Evolutionary conservation across 441 rosid genomes (phyloP).

Genomic region (Gossypium lobatum): DNA sequence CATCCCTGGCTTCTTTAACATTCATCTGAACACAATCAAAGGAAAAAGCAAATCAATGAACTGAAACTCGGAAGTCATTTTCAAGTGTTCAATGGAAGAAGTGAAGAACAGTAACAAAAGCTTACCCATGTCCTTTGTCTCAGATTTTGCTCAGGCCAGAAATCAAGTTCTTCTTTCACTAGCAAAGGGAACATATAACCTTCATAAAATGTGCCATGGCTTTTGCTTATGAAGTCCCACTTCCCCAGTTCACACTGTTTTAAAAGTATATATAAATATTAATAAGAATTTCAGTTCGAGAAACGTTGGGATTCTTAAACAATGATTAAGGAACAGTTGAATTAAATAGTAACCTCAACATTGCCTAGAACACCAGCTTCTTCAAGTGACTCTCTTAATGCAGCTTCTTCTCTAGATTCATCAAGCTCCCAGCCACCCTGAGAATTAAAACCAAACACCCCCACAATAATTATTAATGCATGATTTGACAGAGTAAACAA

Average conservation of each 20-base stretch:
- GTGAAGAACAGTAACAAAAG: neutral
- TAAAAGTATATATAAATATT: neutral
- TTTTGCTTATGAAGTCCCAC: slow-evolving; percentile 84
- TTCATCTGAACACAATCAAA: slow-evolving; percentile 40
- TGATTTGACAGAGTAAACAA: neutral
- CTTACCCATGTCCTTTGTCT: slow-evolving; percentile 77
- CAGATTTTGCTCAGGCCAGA: slow-evolving; percentile 78
- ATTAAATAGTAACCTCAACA: slow-evolving; percentile 44
- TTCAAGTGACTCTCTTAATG: slow-evolving; percentile 72
- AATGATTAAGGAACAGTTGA: too few relatives aligned
- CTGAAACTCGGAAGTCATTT: neutral
- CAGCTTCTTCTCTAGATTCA: slow-evolving; percentile 80
- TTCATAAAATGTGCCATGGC: slow-evolving; percentile 78
- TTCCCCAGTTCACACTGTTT: slow-evolving; percentile 69
- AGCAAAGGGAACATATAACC: slow-evolving; percentile 89
- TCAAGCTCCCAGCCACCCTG: slow-evolving; percentile 98
- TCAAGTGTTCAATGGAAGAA: neutral
- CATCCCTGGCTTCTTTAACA: slow-evolving; percentile 66
- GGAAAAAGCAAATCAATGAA: neutral
- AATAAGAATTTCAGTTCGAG: neutral
- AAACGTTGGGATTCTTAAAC: neutral
- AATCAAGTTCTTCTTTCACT: slow-evolving; percentile 73
- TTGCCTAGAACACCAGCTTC: slow-evolving; percentile 90
- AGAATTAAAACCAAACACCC: neutral
- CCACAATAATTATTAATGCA: neutral